Evolutionary conservation across 768 basidiomycete genomes (phyloP).

Genomic region (Russula virescens): DNA sequence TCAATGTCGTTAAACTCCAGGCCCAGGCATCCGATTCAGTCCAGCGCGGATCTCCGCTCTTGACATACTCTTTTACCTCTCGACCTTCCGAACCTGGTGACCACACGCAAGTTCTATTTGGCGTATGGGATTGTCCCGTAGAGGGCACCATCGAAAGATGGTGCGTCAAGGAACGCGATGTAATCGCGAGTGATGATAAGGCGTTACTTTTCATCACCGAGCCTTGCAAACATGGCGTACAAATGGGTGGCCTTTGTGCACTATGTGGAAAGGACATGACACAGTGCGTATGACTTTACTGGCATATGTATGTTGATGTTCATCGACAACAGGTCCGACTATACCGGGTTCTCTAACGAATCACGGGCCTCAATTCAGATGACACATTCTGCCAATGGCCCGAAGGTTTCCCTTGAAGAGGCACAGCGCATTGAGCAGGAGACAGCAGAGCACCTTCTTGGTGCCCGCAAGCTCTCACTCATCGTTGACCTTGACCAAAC

Average conservation of each 20-base stretch:
- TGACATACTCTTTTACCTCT: constrained; percentile 80
- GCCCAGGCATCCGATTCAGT: constrained; percentile 42
- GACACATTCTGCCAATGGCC: constrained; percentile 88
- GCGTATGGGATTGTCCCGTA: constrained; percentile 86
- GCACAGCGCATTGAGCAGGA: constrained; percentile 84
- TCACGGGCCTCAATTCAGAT: constrained; percentile 87
- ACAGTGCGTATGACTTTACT: constrained; percentile 45
- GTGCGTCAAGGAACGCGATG: constrained; percentile 61
- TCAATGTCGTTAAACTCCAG: constrained; percentile 71
- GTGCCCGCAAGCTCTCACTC: constrained; percentile 74
- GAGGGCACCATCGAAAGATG: constrained; percentile 74
- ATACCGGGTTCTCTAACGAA: constrained; percentile 82
- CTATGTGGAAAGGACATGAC: constrained; percentile 96
- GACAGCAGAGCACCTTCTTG: constrained; percentile 72
- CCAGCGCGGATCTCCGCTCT: constrained; percentile 66
- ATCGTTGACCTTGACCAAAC: constrained; percentile 99
- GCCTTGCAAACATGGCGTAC: constrained; percentile 95
- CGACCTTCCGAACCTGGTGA: constrained; percentile 40
- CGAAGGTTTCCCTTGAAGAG: constrained; percentile 88
- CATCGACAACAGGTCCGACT: constrained; percentile 57
- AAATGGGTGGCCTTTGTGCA: constrained; percentile 87
- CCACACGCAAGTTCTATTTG: constrained; percentile 65
- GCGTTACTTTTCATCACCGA: constrained; percentile 68
- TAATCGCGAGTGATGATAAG: constrained; percentile 49
- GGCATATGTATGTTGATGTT: constrained; percentile 15